Evolutionary conservation across 352 stramenopile genomes (phyloP).

Genomic region (Phytophthora tubulina): DNA sequence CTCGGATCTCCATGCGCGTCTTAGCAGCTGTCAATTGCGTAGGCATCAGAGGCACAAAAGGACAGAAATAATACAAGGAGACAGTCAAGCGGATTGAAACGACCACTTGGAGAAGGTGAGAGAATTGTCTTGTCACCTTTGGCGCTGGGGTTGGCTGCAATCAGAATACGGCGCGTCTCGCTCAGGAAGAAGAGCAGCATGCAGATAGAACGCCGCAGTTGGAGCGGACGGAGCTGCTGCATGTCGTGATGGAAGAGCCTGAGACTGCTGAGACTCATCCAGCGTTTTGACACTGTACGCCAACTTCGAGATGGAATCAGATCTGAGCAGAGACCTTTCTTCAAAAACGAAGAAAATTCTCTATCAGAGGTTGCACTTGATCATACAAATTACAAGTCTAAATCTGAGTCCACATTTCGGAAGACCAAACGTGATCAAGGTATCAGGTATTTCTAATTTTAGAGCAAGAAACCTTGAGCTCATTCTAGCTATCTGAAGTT

Average conservation of each 20-base stretch:
- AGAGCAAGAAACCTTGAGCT: not conserved
- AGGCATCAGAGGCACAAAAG: slow-evolving; percentile 13
- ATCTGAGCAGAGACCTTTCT: slow-evolving; percentile 32
- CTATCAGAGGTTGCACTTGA: slow-evolving; percentile 9
- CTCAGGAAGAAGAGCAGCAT: slow-evolving; percentile 41
- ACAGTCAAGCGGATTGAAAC: slow-evolving; percentile 33
- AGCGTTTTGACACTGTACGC: not conserved
- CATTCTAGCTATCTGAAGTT: slow-evolving; percentile 1
- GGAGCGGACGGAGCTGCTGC: slow-evolving; percentile 29
- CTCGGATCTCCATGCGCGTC: slow-evolving; percentile 63
- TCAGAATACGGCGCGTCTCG: slow-evolving; percentile 37
- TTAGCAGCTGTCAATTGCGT: slow-evolving; percentile 31
- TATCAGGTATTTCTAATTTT: no score
- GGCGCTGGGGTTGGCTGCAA: slow-evolving; percentile 31
- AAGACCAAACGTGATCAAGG: no score
- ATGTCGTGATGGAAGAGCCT: slow-evolving; percentile 13
- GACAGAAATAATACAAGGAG: slow-evolving; percentile 20
- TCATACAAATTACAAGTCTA: slow-evolving; percentile 10
- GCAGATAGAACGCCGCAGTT: slow-evolving; percentile 38
- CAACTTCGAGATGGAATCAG: slow-evolving; percentile 31
- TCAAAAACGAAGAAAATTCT: slow-evolving; percentile 20
- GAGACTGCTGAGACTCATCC: slow-evolving; percentile 20
- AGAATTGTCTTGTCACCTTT: slow-evolving; percentile 27
- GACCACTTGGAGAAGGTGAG: slow-evolving; percentile 26
- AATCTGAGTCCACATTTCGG: slow-evolving; percentile 11